Conservation (phyloP, 1,284 basidiomycete species). For the Termitomyces sp. region DNA sequence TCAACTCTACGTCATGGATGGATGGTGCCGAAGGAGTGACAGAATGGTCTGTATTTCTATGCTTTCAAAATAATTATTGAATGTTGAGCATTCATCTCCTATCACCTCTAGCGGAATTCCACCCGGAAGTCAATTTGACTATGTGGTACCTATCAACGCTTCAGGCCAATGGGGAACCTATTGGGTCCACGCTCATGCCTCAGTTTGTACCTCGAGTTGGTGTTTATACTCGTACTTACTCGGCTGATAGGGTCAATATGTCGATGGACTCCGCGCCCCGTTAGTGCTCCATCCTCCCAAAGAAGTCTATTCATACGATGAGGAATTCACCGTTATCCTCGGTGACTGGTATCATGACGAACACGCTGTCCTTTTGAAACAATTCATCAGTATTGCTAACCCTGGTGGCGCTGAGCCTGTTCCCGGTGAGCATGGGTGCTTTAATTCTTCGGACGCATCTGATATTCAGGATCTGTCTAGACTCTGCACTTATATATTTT, state of each 20-base stretch:
- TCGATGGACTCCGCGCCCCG: conserved; percentile 80
- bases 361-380: conserved; percentile 56
- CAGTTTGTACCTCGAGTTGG: conserved; percentile 32
- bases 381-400: conserved; percentile 74
- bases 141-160: conserved; percentile 71
- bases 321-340: conserved; percentile 84
- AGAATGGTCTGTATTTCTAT: conserved; percentile 59
- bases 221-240: background rate
- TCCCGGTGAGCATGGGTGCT: conserved; percentile 47
- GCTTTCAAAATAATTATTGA: background rate
- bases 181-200: conserved; percentile 79
- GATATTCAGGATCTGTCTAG: conserved; percentile 32
- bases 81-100: background rate
- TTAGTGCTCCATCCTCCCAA: conserved; percentile 66
- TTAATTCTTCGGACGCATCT: background rate
- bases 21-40: conserved; percentile 83
- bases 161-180: conserved; percentile 81
- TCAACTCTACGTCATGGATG: conserved; percentile 81
- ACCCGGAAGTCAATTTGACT: conserved; percentile 67
- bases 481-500: conserved; percentile 83
- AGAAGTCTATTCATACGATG: conserved; percentile 77
- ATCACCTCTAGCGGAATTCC: conserved; percentile 69
- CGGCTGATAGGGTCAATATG: conserved; percentile 68
- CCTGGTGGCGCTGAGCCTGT: conserved; percentile 86
- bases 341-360: conserved; percentile 85